These are phyloP conservation scores for Sungouiella blattae DNA, from an alignment of 805 yeast species.

Conservation along the genomic window DNA sequence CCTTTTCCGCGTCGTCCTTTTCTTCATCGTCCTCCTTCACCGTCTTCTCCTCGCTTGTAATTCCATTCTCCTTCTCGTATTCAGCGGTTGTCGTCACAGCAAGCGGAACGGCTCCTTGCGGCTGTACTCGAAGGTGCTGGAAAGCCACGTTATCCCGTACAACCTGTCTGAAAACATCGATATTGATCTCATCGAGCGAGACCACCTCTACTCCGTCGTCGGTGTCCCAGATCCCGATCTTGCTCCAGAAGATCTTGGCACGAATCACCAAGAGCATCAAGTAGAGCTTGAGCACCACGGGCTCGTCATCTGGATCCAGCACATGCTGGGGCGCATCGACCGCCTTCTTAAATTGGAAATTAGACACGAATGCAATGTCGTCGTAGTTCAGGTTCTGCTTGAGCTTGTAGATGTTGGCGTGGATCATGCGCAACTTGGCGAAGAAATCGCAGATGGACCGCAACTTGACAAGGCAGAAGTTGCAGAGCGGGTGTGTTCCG, in stretches of 20 bases:
- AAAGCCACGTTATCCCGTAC: conserved; percentile 16
- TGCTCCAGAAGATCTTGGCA: conserved; percentile 76
- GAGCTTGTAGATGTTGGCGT: conserved; percentile 54
- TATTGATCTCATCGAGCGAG: conserved; percentile 12
- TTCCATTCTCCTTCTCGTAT: neutral
- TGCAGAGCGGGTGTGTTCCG: conserved; percentile 67
- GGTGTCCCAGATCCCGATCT: conserved; percentile 74
- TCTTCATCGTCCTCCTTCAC: neutral
- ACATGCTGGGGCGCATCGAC: conserved; percentile 12
- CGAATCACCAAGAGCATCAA: conserved; percentile 49
- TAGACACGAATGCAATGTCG: conserved; percentile 18
- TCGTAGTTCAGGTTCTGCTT: conserved; percentile 30
- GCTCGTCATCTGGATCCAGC: conserved; percentile 30
- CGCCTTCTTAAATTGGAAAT: conserved; percentile 26
- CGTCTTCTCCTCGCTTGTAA: neutral
- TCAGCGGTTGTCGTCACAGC: neutral
- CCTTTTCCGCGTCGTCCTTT: neutral
- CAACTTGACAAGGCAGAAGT: conserved; percentile 73
- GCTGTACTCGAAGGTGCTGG: conserved; percentile 1
- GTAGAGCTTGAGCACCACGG: conserved; percentile 50
- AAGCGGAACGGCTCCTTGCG: too few relatives aligned
- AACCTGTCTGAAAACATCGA: conserved; percentile 9
- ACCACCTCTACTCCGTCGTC: conserved; percentile 30
- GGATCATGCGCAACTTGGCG: conserved; percentile 66
- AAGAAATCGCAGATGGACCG: conserved; percentile 82